Evolutionary conservation across 208 protist species (phyloP).

Genomic region (Trichomonas vaginalis): DNA sequence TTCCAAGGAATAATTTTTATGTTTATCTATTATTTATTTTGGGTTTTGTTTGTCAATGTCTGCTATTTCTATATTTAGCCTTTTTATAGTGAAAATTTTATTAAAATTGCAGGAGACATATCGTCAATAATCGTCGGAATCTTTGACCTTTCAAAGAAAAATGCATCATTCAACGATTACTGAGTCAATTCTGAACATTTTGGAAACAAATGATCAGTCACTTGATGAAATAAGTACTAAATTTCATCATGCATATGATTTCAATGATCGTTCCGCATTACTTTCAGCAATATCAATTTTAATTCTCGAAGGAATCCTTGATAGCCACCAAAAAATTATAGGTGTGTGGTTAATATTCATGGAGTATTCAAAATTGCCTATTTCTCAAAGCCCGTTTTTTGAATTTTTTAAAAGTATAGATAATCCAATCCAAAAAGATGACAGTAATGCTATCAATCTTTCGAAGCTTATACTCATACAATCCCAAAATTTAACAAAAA

Average conservation of each 20-base stretch:
- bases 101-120: too few species aligned
- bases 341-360: not conserved
- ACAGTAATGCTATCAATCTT: not conserved
- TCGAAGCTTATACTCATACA: not conserved
- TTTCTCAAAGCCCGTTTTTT: not conserved
- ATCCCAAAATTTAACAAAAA: not conserved
- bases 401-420: not conserved
- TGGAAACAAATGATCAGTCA: not conserved
- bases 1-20: too few species aligned
- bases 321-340: not conserved
- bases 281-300: not conserved
- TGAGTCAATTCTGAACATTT: not conserved
- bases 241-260: not conserved
- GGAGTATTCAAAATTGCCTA: not conserved
- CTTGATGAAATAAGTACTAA: not conserved
- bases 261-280: not conserved
- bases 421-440: not conserved
- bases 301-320: not conserved
- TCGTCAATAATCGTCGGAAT: too few species aligned
- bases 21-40: too few species aligned
- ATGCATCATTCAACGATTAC: not conserved
- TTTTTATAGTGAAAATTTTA: too few species aligned
- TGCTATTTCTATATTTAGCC: too few species aligned
- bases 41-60: too few species aligned
- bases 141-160: not conserved